These are phyloP conservation scores for Thymus quinquecostatus DNA, from an alignment of 257 asterid species.

Conservation along the genomic window DNA sequence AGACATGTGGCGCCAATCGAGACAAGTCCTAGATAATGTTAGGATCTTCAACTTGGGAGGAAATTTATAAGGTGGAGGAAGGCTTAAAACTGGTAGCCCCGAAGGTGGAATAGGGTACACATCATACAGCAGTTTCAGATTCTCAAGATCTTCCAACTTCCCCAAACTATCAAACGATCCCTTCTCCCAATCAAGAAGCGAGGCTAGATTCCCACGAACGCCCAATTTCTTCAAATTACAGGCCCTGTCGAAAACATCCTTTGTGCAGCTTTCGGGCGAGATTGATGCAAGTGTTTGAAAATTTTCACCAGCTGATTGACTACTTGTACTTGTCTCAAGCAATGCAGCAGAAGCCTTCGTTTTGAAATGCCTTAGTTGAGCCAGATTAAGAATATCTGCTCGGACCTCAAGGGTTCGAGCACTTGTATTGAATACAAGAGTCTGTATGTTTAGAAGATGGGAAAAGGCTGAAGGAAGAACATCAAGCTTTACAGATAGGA, in stretches of 20 bases:
- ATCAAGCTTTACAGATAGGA: background rate
- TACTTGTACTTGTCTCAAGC: background rate
- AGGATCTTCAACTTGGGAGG: no score
- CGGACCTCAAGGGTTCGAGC: background rate
- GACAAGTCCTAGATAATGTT: no score
- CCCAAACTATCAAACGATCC: constrained; percentile 37
- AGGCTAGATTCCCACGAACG: constrained; percentile 37
- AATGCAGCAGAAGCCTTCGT: background rate
- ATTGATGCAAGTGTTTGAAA: background rate
- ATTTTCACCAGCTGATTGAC: background rate
- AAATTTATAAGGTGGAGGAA: no score
- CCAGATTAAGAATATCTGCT: background rate
- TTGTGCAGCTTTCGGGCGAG: background rate
- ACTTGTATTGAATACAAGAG: background rate
- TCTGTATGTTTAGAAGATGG: background rate
- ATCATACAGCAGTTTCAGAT: no score
- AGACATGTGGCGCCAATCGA: no score
- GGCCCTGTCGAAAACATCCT: background rate
- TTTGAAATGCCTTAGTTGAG: background rate
- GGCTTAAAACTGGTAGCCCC: no score
- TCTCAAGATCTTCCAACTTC: constrained; percentile 10
- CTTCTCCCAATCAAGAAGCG: constrained; percentile 27
- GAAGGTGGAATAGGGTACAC: no score
- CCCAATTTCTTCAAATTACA: constrained; percentile 35
- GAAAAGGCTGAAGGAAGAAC: constrained; percentile 4